Base-by-base conservation (phyloP, 805 yeast genomes). In the Cyberlindnera lachancei region DNA sequence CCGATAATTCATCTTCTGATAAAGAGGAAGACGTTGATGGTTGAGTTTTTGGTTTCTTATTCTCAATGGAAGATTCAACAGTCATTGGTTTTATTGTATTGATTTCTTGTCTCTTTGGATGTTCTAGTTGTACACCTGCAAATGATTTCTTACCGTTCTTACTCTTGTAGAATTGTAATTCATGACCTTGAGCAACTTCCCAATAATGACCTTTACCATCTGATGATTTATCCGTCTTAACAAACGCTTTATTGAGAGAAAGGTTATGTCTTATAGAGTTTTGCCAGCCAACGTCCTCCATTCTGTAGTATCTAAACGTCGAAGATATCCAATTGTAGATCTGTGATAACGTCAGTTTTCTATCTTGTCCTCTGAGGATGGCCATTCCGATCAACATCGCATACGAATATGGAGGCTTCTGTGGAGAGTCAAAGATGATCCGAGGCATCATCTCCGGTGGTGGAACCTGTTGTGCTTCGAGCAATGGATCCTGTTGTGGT, bases 301-400 rank as follows among this genome's bases (percentile, higher is more conserved):
- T 75, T 42, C 78, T 75, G 58, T 92, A 92, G 54, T 79, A 90
- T 40, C 68, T 72, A 56, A 88, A 90, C 23, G 94, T 81, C 27
- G 75, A 76, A 7, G 92, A 75, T 27, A 90, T 92, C 98, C 98
- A 90, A 46, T 66, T 69, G 61, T 90, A 90, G 25, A 90, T 92
- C 50, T 86, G 95, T 0, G 92, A 70, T 33, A 82, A 59, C 3
- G 94, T 82, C 25, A 87, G 66, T 41, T 79, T 79, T 29, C 80
- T 68, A 12, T 64, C 69, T 1, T 79, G 77, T n/a, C 94, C 76
- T 39, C 92, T 73, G 42, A 90, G 62, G 30, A 90, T 83, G 2
- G 97, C 90, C 80, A 90, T 79, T 2, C 95, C 96, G 41, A 90
- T 90, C 38, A 90, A 67, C 32, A 87, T 79, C 4, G 98, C 98